Evolutionary conservation across 129 eudicot species (phyloP).

Genomic region (Pulicaria dysenterica): DNA sequence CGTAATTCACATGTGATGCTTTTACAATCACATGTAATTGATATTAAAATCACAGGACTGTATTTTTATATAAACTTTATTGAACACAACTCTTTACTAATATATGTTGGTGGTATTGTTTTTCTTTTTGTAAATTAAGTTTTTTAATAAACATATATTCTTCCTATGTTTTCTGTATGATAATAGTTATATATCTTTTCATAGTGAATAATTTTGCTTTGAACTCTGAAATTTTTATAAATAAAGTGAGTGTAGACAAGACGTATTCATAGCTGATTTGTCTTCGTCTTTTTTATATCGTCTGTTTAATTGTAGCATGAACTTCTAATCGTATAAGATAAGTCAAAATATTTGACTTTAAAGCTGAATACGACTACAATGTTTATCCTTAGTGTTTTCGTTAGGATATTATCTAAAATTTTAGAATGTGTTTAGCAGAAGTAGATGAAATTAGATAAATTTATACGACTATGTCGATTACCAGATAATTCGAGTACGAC

Average conservation of each 20-base stretch:
- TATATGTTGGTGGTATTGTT: not conserved
- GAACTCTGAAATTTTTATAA: not conserved
- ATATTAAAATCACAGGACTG: too few relatives aligned
- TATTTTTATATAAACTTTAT: too few relatives aligned
- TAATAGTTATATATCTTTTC: not conserved
- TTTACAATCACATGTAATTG: too few relatives aligned
- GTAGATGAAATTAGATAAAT: not conserved
- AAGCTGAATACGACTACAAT: not conserved
- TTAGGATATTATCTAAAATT: too few relatives aligned
- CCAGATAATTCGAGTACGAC: too few relatives aligned
- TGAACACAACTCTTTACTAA: not conserved
- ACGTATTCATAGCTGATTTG: not conserved
- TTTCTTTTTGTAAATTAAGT: not conserved
- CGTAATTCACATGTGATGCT: too few relatives aligned
- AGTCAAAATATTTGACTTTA: slow-evolving; percentile 3
- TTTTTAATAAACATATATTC: not conserved
- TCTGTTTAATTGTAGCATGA: not conserved
- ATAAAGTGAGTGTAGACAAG: not conserved
- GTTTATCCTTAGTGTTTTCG: not conserved
- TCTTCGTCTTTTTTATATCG: not conserved
- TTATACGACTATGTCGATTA: too few relatives aligned
- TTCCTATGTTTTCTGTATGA: not conserved
- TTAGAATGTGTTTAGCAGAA: not conserved
- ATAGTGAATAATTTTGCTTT: not conserved
- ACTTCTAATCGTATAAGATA: not conserved